Percentiles rank a stretch among this genome's conserved stretches.
phyloP scores from a whole-genome alignment of 106 monocot species.

The Cymbidium sinense region DNA sequence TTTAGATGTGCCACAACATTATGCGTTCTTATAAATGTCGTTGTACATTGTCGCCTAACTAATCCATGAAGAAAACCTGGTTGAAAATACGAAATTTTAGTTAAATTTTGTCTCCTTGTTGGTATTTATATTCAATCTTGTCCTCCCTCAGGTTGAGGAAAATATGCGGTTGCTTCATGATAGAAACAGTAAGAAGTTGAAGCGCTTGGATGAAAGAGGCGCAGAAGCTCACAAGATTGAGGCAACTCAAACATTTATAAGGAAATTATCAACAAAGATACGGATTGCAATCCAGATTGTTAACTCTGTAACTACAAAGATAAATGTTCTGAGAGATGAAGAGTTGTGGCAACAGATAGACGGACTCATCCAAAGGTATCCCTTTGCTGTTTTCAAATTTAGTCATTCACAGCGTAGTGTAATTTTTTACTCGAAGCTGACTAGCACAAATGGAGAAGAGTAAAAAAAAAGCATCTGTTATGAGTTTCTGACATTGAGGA shows the following conservation, averaged over 20 bases:
- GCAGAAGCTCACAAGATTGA: slow-evolving; percentile 70
- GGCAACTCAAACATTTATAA: slow-evolving; percentile 42
- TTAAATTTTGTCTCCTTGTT: neutral
- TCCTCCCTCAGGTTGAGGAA: slow-evolving; percentile 59
- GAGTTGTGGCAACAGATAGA: slow-evolving; percentile 80
- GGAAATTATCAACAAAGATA: slow-evolving; percentile 73
- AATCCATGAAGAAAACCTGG: neutral
- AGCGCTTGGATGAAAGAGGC: slow-evolving; percentile 59
- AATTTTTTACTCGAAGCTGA: neutral
- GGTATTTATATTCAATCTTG: neutral
- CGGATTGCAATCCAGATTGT: slow-evolving; percentile 77
- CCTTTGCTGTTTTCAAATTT: neutral
- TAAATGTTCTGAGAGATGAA: slow-evolving; percentile 74
- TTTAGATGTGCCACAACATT: neutral
- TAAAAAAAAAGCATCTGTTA: too few species aligned
- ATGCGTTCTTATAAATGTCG: neutral
- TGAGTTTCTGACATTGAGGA: too few species aligned
- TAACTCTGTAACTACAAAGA: slow-evolving; percentile 59
- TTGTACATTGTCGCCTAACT: neutral
- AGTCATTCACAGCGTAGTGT: neutral
- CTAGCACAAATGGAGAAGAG: too few species aligned
- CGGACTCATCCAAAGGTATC: slow-evolving; percentile 78
- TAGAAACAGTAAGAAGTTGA: slow-evolving; percentile 46
- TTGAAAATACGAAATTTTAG: too few species aligned
- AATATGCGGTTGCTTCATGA: slow-evolving; percentile 63